These are phyloP conservation scores for Kazachstania bromeliacearum DNA, from an alignment of 805 yeast genomes.

Conservation along the genomic window DNA sequence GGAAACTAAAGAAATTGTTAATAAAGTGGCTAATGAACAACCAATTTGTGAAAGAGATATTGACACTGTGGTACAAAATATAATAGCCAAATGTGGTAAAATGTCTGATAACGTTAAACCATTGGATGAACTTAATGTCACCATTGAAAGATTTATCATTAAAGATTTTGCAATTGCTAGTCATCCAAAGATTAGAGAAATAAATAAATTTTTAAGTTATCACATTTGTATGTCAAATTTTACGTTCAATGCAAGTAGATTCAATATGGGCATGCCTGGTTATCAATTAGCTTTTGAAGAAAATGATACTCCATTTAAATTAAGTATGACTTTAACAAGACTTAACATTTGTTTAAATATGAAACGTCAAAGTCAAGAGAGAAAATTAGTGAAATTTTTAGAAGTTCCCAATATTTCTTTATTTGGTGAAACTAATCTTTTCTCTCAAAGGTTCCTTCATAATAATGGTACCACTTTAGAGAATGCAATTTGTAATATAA, in stretches of 20 bases:
- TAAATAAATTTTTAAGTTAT: conserved; percentile 17
- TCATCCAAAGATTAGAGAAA: conserved; percentile 13
- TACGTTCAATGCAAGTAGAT: conserved; percentile 22
- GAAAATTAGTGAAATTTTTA: conserved; percentile 14
- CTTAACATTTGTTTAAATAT: conserved; percentile 27
- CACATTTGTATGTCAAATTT: conserved; percentile 19
- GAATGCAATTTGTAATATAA: conserved; percentile 30
- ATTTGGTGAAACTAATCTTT: conserved; percentile 33
- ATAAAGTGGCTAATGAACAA: too few relatives aligned
- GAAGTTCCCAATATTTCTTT: conserved; percentile 33
- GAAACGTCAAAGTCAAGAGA: conserved; percentile 8
- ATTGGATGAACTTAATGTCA: conserved; percentile 14
- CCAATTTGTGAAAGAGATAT: too few relatives aligned
- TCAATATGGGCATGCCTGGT: conserved; percentile 35
- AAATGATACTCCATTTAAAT: conserved; percentile 36
- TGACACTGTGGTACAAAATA: conserved; percentile 3
- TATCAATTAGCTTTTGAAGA: conserved; percentile 35
- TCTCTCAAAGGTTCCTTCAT: conserved; percentile 30
- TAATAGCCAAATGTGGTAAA: conserved; percentile 5
- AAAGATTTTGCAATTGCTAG: conserved; percentile 17
- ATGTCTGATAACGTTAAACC: conserved; percentile 4
- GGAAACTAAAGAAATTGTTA: background rate
- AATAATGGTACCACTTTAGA: conserved; percentile 14
- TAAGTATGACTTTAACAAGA: conserved; percentile 32
- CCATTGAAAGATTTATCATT: conserved; percentile 17